Conservation (phyloP, 257 asterid species). For the Capsicum baccatum region DNA sequence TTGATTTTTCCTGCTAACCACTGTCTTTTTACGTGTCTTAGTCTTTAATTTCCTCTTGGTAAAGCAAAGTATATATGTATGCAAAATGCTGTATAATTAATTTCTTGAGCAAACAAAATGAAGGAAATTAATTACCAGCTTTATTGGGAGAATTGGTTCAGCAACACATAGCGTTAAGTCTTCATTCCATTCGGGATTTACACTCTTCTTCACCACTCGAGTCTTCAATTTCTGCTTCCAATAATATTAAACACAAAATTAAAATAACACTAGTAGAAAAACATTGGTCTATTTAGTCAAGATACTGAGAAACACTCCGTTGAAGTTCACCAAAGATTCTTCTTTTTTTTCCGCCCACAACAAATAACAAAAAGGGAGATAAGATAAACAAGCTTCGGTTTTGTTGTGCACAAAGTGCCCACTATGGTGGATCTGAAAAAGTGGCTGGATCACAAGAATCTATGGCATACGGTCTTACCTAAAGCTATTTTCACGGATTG, state of each 20-base stretch:
- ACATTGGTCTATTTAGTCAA: not conserved
- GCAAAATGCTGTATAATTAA: not conserved
- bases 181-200: constrained; percentile 83
- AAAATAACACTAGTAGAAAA: not conserved
- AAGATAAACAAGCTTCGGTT: not conserved
- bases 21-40: not conserved
- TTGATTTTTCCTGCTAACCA: not conserved
- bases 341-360: not conserved
- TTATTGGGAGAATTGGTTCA: constrained; percentile 64
- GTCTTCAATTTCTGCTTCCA: constrained; percentile 70
- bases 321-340: not conserved
- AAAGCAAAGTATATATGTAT: not conserved
- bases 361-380: not conserved
- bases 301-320: not conserved
- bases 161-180: constrained; percentile 66
- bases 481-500: no score
- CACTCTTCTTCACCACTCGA: constrained; percentile 67
- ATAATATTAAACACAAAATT: not conserved
- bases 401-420: no score
- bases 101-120: not conserved
- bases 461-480: no score
- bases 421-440: no score
- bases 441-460: no score
- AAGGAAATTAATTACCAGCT: constrained; percentile 57
- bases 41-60: not conserved